Evolutionary conservation across 805 yeast genomes (phyloP).

Genomic region (Pichia cephalocereana): DNA sequence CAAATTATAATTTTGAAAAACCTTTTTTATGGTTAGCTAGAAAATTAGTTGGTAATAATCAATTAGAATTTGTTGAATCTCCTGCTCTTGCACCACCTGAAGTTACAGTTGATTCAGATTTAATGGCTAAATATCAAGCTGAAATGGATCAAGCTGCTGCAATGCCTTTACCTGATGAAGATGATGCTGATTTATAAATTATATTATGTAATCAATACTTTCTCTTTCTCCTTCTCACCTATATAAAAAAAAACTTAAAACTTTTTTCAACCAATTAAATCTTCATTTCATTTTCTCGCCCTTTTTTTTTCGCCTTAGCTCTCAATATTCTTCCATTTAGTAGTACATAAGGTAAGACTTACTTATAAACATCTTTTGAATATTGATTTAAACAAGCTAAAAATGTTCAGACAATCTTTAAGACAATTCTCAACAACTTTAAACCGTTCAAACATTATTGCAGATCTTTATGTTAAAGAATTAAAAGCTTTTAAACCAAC

Average conservation of each 20-base stretch:
- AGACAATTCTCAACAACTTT: conserved; percentile 22
- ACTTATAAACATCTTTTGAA: too few species aligned
- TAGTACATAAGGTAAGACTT: too few species aligned
- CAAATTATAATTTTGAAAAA: conserved; percentile 98
- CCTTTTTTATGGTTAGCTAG: conserved; percentile 99
- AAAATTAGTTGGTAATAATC: conserved; percentile 97
- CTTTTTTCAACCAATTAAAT: too few species aligned
- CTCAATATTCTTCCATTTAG: background rate
- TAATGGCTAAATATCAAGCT: conserved; percentile 97
- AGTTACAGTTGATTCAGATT: conserved; percentile 91
- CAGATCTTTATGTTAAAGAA: conserved; percentile 82
- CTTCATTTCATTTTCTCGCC: too few species aligned
- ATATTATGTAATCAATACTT: background rate
- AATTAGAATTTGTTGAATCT: conserved; percentile 96
- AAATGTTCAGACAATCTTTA: conserved; percentile 17
- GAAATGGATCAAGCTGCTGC: conserved; percentile 99
- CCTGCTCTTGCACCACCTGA: conserved; percentile 99
- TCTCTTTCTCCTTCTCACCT: background rate
- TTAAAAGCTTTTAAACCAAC: conserved; percentile 84
- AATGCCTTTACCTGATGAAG: conserved; percentile 99
- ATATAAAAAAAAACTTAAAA: too few species aligned
- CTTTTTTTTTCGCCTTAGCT: background rate
- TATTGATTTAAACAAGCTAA: too few species aligned
- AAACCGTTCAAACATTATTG: conserved; percentile 44
- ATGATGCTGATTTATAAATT: conserved; percentile 90